A percentile compares a stretch with the other conserved stretches of the same genome.
Evolutionary conservation across 2,329 filamentous ascomycete genomes (phyloP).

Genomic region (Tolypocladium cylindrosporum): DNA sequence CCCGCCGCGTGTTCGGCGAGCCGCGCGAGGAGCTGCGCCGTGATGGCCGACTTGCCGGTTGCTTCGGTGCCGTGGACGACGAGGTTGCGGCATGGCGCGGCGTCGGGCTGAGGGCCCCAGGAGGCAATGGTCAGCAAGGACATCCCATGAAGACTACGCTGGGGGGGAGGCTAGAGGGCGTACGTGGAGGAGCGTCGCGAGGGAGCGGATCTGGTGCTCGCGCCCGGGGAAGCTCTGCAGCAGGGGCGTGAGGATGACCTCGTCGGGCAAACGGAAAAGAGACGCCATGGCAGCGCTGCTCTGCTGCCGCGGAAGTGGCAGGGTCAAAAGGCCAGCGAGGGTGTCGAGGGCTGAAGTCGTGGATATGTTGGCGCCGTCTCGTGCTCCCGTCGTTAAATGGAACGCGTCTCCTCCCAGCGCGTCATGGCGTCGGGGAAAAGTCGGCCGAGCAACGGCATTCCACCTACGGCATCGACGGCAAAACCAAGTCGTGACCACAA

Average conservation of each 20-base stretch:
- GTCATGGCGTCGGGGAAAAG: background rate
- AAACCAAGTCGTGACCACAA: no score
- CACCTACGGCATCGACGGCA: background rate
- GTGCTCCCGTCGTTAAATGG: background rate
- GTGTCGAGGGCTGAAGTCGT: background rate
- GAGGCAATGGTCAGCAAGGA: constrained; percentile 1
- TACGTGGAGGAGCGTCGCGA: constrained; percentile 45
- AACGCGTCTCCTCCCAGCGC: constrained; percentile 1
- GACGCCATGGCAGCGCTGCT: constrained; percentile 19
- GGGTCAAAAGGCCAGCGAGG: background rate
- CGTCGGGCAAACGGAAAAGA: constrained; percentile 42
- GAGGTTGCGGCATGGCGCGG: constrained; percentile 63
- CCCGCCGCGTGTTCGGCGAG: constrained; percentile 11
- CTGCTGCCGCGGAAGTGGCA: constrained; percentile 5
- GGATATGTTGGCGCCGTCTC: no score
- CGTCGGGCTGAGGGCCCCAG: constrained; percentile 35
- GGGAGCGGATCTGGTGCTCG: constrained; percentile 46
- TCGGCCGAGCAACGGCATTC: background rate
- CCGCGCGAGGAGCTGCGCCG: constrained; percentile 34
- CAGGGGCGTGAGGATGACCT: constrained; percentile 35
- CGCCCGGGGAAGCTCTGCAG: constrained; percentile 44
- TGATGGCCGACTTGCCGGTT: constrained; percentile 74
- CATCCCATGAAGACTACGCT: background rate
- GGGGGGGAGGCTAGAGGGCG: constrained; percentile 7
- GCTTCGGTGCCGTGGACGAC: constrained; percentile 78